phyloP scores from a whole-genome alignment of 2,329 filamentous ascomycete species.

The Alternaria panax region DNA sequence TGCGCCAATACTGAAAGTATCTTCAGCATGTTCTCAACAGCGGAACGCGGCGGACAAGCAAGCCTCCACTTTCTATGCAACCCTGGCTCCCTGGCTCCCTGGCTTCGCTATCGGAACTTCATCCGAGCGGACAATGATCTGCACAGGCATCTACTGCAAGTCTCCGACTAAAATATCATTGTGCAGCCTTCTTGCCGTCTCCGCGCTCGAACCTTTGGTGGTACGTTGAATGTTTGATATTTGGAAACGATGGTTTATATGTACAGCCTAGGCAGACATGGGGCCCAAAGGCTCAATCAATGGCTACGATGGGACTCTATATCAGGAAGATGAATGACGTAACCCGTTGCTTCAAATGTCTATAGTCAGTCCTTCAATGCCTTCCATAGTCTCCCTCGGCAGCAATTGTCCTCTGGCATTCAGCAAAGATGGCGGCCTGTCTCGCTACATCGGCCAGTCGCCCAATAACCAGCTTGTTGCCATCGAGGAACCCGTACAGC shows the following conservation, averaged over 20 bases:
- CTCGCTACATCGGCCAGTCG: slow-evolving; percentile 65
- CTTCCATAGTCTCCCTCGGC: slow-evolving; percentile 42
- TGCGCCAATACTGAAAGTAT: not conserved
- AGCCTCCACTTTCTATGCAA: slow-evolving; percentile 8
- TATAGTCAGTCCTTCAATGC: slow-evolving; percentile 24
- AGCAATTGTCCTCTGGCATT: slow-evolving; percentile 59
- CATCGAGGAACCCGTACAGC: slow-evolving; percentile 67
- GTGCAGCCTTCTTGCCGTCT: too few relatives aligned
- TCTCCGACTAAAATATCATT: not conserved
- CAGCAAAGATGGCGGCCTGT: slow-evolving; percentile 66
- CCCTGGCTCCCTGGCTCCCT: too few relatives aligned
- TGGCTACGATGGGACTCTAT: not conserved
- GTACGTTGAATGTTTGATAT: too few relatives aligned
- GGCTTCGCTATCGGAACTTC: slow-evolving; percentile 5
- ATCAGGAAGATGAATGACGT: not conserved
- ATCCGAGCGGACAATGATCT: slow-evolving; percentile 8
- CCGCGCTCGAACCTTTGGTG: too few relatives aligned
- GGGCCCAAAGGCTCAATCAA: not conserved
- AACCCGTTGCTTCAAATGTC: not conserved
- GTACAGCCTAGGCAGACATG: not conserved
- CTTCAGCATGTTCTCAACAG: not conserved
- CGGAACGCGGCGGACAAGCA: slow-evolving; percentile 15
- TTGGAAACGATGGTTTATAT: too few relatives aligned
- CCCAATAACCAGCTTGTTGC: slow-evolving; percentile 66
- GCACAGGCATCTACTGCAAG: not conserved